Evolutionary conservation across 371 early-diverging fungal genomes (phyloP).

Genomic region (Thermomucor indicae-seudaticae): DNA sequence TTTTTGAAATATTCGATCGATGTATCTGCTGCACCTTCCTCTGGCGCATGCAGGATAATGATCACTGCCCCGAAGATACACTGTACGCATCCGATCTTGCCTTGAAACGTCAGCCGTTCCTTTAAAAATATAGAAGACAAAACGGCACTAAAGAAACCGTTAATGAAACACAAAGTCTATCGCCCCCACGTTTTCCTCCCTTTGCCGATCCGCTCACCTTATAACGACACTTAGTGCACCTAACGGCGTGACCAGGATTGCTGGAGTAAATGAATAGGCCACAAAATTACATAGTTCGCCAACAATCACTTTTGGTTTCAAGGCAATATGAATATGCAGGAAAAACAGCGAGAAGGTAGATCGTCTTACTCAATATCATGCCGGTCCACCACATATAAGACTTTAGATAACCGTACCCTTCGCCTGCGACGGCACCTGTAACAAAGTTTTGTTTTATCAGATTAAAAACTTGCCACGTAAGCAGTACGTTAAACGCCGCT

Average conservation of each 20-base stretch:
- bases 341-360: background rate
- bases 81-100: constrained; percentile 88
- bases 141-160: constrained; percentile 60
- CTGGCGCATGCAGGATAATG: constrained; percentile 92
- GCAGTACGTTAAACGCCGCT: no score
- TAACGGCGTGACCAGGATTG: constrained; percentile 90
- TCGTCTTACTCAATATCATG: constrained; percentile 66
- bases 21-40: constrained; percentile 68
- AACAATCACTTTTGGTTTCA: constrained; percentile 42
- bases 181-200: background rate
- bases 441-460: background rate
- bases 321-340: background rate
- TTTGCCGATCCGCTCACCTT: constrained; percentile 15
- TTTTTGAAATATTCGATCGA: constrained; percentile 79
- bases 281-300: constrained; percentile 90
- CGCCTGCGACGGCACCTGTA: constrained; percentile 60
- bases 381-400: constrained; percentile 94
- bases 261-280: constrained; percentile 89
- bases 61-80: constrained; percentile 89
- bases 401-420: constrained; percentile 80
- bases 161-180: background rate
- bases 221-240: constrained; percentile 82
- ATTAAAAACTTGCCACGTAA: no score
- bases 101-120: constrained; percentile 79
- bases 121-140: constrained; percentile 88